Evolutionary conservation across 1,284 basidiomycete species (phyloP).

Genomic region (Ceratobasidium sp.): DNA sequence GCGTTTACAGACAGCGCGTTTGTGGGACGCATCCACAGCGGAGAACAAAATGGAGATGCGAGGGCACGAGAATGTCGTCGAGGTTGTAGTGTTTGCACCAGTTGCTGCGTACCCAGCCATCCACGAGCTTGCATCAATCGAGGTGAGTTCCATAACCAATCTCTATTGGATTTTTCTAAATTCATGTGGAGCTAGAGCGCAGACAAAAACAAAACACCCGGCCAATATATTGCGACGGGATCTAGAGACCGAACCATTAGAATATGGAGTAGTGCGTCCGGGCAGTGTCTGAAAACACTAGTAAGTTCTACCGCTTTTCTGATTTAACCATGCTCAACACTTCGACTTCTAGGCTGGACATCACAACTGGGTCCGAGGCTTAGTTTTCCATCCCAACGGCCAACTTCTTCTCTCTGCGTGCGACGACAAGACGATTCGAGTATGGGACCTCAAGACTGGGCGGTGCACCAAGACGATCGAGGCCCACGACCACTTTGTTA

Average conservation of each 20-base stretch:
- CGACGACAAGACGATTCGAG: slow-evolving; percentile 89
- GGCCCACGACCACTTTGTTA: slow-evolving; percentile 87
- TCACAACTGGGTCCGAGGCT: slow-evolving; percentile 85
- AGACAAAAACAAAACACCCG: slow-evolving; percentile 55
- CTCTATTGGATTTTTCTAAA: not conserved
- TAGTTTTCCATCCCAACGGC: slow-evolving; percentile 87
- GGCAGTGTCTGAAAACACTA: slow-evolving; percentile 75
- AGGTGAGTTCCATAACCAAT: slow-evolving; percentile 56
- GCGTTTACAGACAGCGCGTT: slow-evolving; percentile 73
- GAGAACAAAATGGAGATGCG: slow-evolving; percentile 84
- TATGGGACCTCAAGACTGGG: slow-evolving; percentile 87
- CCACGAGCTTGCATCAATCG: slow-evolving; percentile 78
- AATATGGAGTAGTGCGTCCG: slow-evolving; percentile 84
- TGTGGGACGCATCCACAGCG: slow-evolving; percentile 82
- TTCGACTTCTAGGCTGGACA: slow-evolving; percentile 66
- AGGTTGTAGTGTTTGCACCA: slow-evolving; percentile 86
- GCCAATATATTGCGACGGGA: slow-evolving; percentile 79
- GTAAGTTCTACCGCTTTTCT: slow-evolving; percentile 55
- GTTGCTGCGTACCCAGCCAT: slow-evolving; percentile 76
- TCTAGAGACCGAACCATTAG: slow-evolving; percentile 89
- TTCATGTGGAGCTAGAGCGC: slow-evolving; percentile 40
- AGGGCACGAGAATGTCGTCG: slow-evolving; percentile 89
- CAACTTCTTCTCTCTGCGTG: slow-evolving; percentile 88
- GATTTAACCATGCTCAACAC: not conserved
- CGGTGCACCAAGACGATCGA: slow-evolving; percentile 83